These are phyloP conservation scores for Clonostachys rhizophaga DNA, from an alignment of 2,329 filamentous ascomycete species.

Conservation along the genomic window DNA sequence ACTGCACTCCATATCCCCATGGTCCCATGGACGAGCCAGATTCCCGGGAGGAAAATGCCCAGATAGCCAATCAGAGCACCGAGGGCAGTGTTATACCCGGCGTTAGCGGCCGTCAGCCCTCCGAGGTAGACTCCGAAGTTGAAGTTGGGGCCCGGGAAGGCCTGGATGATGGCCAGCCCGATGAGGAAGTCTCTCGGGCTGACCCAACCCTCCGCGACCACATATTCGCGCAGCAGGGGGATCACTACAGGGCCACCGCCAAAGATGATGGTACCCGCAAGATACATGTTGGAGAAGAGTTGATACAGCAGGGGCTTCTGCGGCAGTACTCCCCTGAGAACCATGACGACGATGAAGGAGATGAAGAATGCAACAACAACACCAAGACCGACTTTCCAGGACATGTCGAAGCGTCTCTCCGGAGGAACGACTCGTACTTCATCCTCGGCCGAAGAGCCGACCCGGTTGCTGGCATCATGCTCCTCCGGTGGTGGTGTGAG, in stretches of 20 bases:
- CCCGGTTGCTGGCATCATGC: not conserved
- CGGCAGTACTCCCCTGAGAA: slow-evolving; percentile 34
- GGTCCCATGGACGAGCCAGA: slow-evolving; percentile 37
- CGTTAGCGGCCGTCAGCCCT: slow-evolving; percentile 34
- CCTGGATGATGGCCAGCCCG: slow-evolving; percentile 66
- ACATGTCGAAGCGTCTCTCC: slow-evolving; percentile 28
- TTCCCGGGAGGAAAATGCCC: slow-evolving; percentile 42
- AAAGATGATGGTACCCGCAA: slow-evolving; percentile 66
- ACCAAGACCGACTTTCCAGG: slow-evolving; percentile 35
- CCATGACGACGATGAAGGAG: slow-evolving; percentile 53
- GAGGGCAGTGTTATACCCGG: slow-evolving; percentile 23
- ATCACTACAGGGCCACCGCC: slow-evolving; percentile 63
- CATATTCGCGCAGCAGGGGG: slow-evolving; percentile 54
- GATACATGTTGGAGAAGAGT: slow-evolving; percentile 69
- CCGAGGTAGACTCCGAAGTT: slow-evolving; percentile 53
- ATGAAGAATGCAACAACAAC: slow-evolving; percentile 45
- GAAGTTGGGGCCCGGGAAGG: slow-evolving; percentile 50
- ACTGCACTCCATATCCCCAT: slow-evolving; percentile 48
- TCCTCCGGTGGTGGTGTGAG: not conserved
- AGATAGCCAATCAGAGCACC: slow-evolving; percentile 42
- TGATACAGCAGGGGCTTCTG: slow-evolving; percentile 42
- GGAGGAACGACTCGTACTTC: slow-evolving; percentile 22
- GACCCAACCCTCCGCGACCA: slow-evolving; percentile 68
- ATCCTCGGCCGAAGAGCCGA: not conserved
- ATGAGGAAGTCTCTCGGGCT: slow-evolving; percentile 66